Evolutionary conservation across 2,329 filamentous ascomycete species (phyloP), one percentile per base, ranked within the genome.

Genomic region (Aspergillus hiratsukae): DNA sequence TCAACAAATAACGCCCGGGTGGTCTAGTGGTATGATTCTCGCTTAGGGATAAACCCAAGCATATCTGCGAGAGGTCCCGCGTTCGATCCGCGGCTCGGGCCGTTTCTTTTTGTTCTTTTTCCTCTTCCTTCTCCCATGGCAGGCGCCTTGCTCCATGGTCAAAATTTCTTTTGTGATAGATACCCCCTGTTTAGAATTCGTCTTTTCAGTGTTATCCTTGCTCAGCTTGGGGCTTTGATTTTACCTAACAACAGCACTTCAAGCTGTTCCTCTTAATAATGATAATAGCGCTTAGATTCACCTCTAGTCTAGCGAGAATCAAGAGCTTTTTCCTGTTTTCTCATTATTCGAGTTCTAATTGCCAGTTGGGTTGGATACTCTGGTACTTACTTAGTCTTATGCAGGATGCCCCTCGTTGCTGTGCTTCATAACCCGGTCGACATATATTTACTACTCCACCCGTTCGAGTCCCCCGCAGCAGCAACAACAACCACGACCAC

Each of bases 1-100:
- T 43, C 52, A 54, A 51, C 53, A 31, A 51, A 45, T 3, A 45
- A 48, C 17, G 37, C 77, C 78, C 25, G 50, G 57, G 62, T 84
- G 81, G 81, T 83, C 82, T 84, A 84, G 83, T 81, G 83, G 83
- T 85, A 86, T 85, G 82, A 85, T 86, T 85, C 83, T 84, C 82
- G 83, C 83, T 85, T 85, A 86, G 83, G 83, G 83, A 70, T 53
- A 31, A 58, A 62, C 59, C 63, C 53, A 59, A 57, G 60, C 61
- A 59, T 61, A 59, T 56, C 51, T 65, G 63, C 63, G 62, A 66
- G 65, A 66, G 62, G 63, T 66, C 63, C 64, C 64, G 64, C 64
- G 53, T 62, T 61, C 62, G 59, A 61, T 60, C 56, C 56, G 57
- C 59, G 59, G 58, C 58, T 62, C 60, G 55, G 60, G 61, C 54